Evolutionary conservation across 2,329 filamentous ascomycete genomes (phyloP), one percentile per base, ranked within the genome.

Genomic region (Knoxdaviesia capensis): DNA sequence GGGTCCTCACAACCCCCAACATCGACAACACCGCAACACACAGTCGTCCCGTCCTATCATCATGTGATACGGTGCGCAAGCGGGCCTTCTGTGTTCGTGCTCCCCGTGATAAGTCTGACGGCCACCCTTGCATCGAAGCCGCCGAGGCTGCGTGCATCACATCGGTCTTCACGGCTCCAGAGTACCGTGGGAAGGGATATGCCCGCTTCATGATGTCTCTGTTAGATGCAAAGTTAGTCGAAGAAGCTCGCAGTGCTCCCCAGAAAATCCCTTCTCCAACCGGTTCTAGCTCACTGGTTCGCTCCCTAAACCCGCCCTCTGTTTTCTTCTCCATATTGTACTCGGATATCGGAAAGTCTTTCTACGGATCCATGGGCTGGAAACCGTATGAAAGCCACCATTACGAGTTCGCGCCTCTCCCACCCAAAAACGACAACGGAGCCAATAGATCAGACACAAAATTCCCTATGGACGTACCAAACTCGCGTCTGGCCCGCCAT

Each of bases 291-390:
- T 35, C 34, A 9, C 40, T 44, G n/a, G 35, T 39, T 33, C 11
- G 33, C 9, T 39, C 43, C 20, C 40, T 41, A 29, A 43, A 37
- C 20, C 37, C 41, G 48, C 48, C 9, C 42, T 59, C 61, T 41
- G 54, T 66, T 55, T 47, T 58, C 9, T 90, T 88, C 57, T 87
- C 82, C 1, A 71, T 92, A 6, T 65, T 94, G 6, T 94, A 77
- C 58, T 93, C 85, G 6, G 84, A 92, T 52, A 86, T 92, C 48
- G 84, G 87, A 20, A 80, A 84, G 63, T 62, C 64, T 35, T 94
- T 86, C 59, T 94, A 94, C 59, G 71, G 79, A 4, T 66, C 65
- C 32, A 67, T 74, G 48, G 85, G 85, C 38, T 94, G 87, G 87
- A 67, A 74, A 40, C 68, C 76, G 0, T 87, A 80, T 51, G 65